Evolutionary conservation across 495 filamentous ascomycete genomes (phyloP).

Genomic region (Parathielavia appendiculata): DNA sequence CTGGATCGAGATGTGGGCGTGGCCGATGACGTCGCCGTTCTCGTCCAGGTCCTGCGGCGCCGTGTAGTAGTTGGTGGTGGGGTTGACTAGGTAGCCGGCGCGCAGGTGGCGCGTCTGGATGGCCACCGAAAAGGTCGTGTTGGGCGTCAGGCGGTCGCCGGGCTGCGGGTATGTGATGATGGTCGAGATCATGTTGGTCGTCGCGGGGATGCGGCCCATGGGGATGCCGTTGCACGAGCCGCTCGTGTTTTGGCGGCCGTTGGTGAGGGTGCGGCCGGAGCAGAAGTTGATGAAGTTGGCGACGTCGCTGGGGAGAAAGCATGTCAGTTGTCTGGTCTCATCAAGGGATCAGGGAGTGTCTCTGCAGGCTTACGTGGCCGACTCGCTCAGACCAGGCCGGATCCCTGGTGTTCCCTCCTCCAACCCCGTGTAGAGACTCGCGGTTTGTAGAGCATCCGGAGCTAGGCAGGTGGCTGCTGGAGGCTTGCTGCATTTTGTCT

Average conservation of each 20-base stretch:
- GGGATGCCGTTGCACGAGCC: conserved; percentile 54
- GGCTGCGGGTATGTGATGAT: conserved; percentile 47
- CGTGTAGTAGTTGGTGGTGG: conserved; percentile 50
- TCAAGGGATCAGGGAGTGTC: neutral
- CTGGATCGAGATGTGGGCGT: conserved; percentile 58
- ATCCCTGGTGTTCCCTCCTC: conserved; percentile 12
- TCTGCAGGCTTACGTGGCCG: conserved; percentile 8
- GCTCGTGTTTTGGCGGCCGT: conserved; percentile 43
- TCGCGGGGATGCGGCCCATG: conserved; percentile 57
- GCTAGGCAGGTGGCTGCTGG: conserved; percentile 1
- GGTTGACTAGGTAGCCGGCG: conserved; percentile 54
- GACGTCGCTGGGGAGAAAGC: conserved; percentile 16
- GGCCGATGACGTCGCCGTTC: conserved; percentile 46
- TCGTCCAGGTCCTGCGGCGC: conserved; percentile 50
- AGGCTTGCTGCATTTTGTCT: neutral
- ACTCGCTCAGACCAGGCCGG: conserved; percentile 1
- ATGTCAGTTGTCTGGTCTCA: conserved; percentile 28
- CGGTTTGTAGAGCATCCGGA: conserved; percentile 3
- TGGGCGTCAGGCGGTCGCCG: conserved; percentile 35
- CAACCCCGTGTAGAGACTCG: conserved; percentile 4
- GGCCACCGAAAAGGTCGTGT: conserved; percentile 46
- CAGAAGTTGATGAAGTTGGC: conserved; percentile 52
- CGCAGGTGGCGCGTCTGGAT: conserved; percentile 52
- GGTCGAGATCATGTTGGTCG: conserved; percentile 53
- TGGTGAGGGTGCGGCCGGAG: conserved; percentile 46